Percentiles rank a stretch among this genome's conserved stretches.
Evolutionary conservation across 2,329 filamentous ascomycete genomes (phyloP).

Genomic region (Biscogniauxia marginata): DNA sequence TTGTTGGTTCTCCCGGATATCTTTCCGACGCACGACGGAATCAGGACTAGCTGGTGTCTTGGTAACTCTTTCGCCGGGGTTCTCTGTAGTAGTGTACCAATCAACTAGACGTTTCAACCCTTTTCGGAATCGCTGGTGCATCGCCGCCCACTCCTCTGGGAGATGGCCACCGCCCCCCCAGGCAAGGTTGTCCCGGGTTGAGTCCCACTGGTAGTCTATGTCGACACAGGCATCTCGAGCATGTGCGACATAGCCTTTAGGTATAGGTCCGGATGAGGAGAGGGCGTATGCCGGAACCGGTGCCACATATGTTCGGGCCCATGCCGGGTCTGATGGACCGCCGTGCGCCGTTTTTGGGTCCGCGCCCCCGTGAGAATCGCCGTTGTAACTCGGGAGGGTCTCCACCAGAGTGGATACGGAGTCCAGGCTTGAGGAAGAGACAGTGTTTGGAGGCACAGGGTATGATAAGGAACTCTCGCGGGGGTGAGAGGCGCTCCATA

Average conservation of each 20-base stretch:
- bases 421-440: constrained; percentile 16
- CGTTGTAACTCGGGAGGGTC: constrained; percentile 15
- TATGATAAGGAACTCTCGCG: constrained; percentile 24
- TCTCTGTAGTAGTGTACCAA: constrained; percentile 69
- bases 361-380: constrained; percentile 8
- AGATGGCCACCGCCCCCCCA: constrained; percentile 89
- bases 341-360: constrained; percentile 8
- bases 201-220: constrained; percentile 97
- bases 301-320: constrained; percentile 59
- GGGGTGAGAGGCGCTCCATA: constrained; percentile 36
- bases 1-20: constrained; percentile 43
- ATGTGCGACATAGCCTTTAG: constrained; percentile 84
- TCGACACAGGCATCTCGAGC: constrained; percentile 81
- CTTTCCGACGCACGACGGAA: constrained; percentile 5
- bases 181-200: constrained; percentile 70
- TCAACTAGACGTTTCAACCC: constrained; percentile 76
- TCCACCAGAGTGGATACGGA: constrained; percentile 20
- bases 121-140: constrained; percentile 86
- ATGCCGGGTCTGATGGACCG: constrained; percentile 10
- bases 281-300: constrained; percentile 83
- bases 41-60: constrained; percentile 34
- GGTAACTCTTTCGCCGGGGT: constrained; percentile 51
- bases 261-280: constrained; percentile 76
- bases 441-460: constrained; percentile 17
- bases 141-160: constrained; percentile 91